Evolutionary conservation across 257 asterid species (phyloP).

Genomic region (Pogostemon cablin): DNA sequence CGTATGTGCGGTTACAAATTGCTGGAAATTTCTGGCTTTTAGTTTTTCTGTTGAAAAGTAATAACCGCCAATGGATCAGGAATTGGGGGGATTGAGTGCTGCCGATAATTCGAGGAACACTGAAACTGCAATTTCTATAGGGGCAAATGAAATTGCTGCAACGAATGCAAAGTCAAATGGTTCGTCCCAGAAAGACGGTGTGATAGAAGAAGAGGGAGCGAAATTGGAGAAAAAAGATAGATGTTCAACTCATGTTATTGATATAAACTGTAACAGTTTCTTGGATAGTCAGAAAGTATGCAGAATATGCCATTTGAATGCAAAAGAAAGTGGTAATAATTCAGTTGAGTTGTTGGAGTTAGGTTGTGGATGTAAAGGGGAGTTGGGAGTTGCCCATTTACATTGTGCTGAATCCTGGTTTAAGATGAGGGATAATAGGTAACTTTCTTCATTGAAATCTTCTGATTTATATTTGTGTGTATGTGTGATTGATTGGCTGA

Average conservation of each 20-base stretch:
- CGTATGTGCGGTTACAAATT: not conserved
- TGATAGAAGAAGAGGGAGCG: slow-evolving; percentile 29
- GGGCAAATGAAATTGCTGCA: slow-evolving; percentile 27
- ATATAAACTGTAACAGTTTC: slow-evolving; percentile 35
- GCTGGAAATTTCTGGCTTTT: not conserved
- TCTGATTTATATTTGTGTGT: slow-evolving; percentile 1
- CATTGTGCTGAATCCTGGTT: slow-evolving; percentile 86
- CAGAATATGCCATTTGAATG: slow-evolving; percentile 78
- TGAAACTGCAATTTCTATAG: slow-evolving; percentile 26
- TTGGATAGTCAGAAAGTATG: slow-evolving; percentile 50
- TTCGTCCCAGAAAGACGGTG: slow-evolving; percentile 17
- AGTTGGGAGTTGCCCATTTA: slow-evolving; percentile 73
- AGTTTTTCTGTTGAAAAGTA: not conserved
- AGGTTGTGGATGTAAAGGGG: slow-evolving; percentile 95
- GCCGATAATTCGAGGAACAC: slow-evolving; percentile 25
- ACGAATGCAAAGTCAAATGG: slow-evolving; percentile 15
- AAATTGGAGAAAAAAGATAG: slow-evolving; percentile 31
- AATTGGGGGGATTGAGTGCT: slow-evolving; percentile 20
- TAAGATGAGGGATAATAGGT: slow-evolving; percentile 74
- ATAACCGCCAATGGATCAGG: slow-evolving; percentile 38
- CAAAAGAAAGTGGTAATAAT: slow-evolving; percentile 45
- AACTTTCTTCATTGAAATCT: slow-evolving; percentile 12
- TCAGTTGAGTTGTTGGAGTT: slow-evolving; percentile 64
- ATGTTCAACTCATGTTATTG: slow-evolving; percentile 42
- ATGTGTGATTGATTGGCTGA: slow-evolving; percentile 3